Evolutionary conservation across 345 rosid species (phyloP).

Genomic region (Camelina hispida): DNA sequence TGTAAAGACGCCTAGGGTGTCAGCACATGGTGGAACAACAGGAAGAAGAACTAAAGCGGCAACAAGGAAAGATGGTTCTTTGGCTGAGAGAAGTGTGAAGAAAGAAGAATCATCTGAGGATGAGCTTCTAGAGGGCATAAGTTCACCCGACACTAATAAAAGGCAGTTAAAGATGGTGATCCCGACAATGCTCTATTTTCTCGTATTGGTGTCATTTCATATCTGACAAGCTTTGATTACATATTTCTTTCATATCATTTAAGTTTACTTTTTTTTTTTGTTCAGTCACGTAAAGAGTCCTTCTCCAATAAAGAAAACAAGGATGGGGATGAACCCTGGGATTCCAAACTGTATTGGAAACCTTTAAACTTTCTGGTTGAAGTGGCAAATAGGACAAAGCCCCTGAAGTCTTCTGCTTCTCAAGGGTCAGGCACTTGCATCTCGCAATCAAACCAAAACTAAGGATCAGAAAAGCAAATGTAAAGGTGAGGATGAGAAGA

Average conservation of each 20-base stretch:
- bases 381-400: slow-evolving; percentile 79
- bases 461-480: slow-evolving; percentile 55
- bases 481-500: slow-evolving; percentile 52
- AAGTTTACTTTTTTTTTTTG: slow-evolving; percentile 6
- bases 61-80: slow-evolving; percentile 58
- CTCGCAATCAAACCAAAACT: slow-evolving; percentile 46
- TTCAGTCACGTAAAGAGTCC: slow-evolving; percentile 59
- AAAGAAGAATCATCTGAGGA: slow-evolving; percentile 56
- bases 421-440: slow-evolving; percentile 51
- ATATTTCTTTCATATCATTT: neutral
- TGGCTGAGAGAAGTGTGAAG: slow-evolving; percentile 49
- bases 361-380: slow-evolving; percentile 84
- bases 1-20: slow-evolving; percentile 69
- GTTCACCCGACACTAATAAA: slow-evolving; percentile 64
- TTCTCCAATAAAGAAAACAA: slow-evolving; percentile 42
- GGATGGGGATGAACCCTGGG: slow-evolving; percentile 55
- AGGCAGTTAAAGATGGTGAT: slow-evolving; percentile 57
- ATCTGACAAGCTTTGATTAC: neutral
- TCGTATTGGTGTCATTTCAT: slow-evolving; percentile 6
- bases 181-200: slow-evolving; percentile 4
- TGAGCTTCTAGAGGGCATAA: slow-evolving; percentile 57
- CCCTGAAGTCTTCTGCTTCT: slow-evolving; percentile 62
- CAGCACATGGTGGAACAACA: slow-evolving; percentile 57
- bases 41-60: slow-evolving; percentile 72
- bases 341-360: slow-evolving; percentile 74